Percentiles rank a stretch among this genome's conserved stretches.
Conservation (phyloP, 108 stramenopile genomes). For the Cyclotella atomus region DNA sequence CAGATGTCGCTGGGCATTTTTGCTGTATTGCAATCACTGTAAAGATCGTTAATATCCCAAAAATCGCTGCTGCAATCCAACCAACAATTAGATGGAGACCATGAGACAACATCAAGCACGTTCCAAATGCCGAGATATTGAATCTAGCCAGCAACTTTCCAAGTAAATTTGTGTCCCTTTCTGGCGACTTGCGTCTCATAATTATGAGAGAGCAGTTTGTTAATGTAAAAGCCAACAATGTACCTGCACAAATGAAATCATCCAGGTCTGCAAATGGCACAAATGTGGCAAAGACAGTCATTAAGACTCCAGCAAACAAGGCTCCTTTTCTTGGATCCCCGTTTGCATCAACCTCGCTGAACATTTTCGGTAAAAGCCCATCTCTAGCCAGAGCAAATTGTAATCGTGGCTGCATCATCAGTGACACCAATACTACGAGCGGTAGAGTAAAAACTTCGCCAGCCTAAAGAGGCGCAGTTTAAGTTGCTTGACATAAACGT, state of each 20-base stretch:
- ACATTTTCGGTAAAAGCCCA: constrained; percentile 83
- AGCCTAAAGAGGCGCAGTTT: not conserved
- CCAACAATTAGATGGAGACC: constrained; percentile 21
- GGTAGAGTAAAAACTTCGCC: constrained; percentile 92
- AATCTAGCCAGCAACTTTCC: constrained; percentile 40
- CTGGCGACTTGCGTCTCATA: constrained; percentile 56
- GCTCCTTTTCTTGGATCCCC: constrained; percentile 78
- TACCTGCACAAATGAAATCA: constrained; percentile 85
- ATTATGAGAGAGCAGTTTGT: constrained; percentile 69
- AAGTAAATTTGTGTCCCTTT: constrained; percentile 29
- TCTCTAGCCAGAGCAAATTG: constrained; percentile 87
- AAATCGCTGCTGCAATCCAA: constrained; percentile 20
- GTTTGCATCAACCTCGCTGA: constrained; percentile 61
- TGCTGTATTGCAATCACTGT: constrained; percentile 23
- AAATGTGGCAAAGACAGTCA: constrained; percentile 83
- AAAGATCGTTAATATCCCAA: constrained; percentile 10
- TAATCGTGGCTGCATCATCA: constrained; percentile 91
- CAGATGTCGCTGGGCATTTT: constrained; percentile 31
- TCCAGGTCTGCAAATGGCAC: constrained; percentile 83
- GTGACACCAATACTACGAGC: constrained; percentile 88
- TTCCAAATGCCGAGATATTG: constrained; percentile 50
- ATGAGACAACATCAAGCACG: constrained; percentile 40
- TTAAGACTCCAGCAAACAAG: constrained; percentile 71
- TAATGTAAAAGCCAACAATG: constrained; percentile 71
- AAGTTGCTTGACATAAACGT: not conserved